Evolutionary conservation across 2,329 filamentous ascomycete species (phyloP).

Genomic region (Gaeumannomyces tritici): DNA sequence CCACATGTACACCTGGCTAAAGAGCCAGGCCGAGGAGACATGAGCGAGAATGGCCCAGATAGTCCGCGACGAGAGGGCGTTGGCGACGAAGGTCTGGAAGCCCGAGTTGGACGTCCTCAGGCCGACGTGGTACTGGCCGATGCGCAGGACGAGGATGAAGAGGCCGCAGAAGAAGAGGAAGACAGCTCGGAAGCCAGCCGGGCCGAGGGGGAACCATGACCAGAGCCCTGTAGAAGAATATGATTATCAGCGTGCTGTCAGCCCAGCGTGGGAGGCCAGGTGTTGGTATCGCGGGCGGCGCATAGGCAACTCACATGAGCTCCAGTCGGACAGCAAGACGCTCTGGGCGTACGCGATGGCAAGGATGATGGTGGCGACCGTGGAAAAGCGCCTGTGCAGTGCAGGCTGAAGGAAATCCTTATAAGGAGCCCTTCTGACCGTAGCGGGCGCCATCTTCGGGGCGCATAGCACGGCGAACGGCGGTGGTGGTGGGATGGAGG

Average conservation of each 20-base stretch:
- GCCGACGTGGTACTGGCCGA: slow-evolving; percentile 72
- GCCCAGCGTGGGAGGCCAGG: no score
- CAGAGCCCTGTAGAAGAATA: slow-evolving; percentile 54
- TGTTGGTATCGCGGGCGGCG: background rate
- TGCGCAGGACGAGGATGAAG: slow-evolving; percentile 73
- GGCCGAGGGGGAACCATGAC: slow-evolving; percentile 77
- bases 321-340: slow-evolving; percentile 58
- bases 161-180: slow-evolving; percentile 70
- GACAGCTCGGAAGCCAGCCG: slow-evolving; percentile 62
- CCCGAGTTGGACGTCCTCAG: slow-evolving; percentile 60
- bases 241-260: background rate
- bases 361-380: slow-evolving; percentile 61
- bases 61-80: slow-evolving; percentile 49
- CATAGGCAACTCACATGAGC: slow-evolving; percentile 47
- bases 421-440: slow-evolving; percentile 55
- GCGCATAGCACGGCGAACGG: slow-evolving; percentile 22
- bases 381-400: slow-evolving; percentile 77
- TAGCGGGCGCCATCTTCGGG: slow-evolving; percentile 40
- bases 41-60: slow-evolving; percentile 70
- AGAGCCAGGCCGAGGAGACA: slow-evolving; percentile 65
- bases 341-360: slow-evolving; percentile 65
- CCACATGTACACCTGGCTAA: slow-evolving; percentile 73
- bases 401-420: slow-evolving; percentile 87
- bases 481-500: background rate
- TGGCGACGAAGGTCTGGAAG: slow-evolving; percentile 51